phyloP scores from a whole-genome alignment of 2,329 filamentous ascomycete genomes.

The Cordyceps pruinosa region DNA sequence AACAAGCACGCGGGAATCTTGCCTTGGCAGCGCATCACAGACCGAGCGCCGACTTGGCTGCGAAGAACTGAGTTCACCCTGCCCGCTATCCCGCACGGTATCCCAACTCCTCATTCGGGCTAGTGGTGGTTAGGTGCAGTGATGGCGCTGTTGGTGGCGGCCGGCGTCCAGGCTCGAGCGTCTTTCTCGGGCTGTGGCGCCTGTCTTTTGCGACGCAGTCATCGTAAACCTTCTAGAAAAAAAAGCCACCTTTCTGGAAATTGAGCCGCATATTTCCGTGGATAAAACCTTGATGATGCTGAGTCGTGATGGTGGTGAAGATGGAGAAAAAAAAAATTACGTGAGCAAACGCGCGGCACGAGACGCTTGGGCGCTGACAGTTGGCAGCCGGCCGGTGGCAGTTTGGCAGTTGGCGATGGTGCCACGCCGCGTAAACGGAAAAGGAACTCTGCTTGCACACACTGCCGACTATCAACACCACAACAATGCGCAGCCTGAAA shows the following conservation, averaged over 20 bases:
- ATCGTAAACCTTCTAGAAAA: neutral
- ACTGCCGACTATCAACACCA: no score
- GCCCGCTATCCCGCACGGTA: neutral
- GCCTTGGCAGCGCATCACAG: slow-evolving; percentile 4
- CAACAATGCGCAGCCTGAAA: neutral
- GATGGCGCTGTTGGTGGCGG: neutral
- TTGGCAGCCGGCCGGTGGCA: neutral
- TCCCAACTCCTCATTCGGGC: neutral
- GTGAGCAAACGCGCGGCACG: neutral
- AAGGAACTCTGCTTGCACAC: no score
- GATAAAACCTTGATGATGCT: neutral
- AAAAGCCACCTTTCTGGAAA: neutral
- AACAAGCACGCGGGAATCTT: slow-evolving; percentile 1
- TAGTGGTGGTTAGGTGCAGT: neutral
- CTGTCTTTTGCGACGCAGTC: no score
- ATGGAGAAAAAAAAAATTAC: neutral
- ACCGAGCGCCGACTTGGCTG: slow-evolving; percentile 3
- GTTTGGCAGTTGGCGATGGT: no score
- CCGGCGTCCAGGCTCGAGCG: no score
- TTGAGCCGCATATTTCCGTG: neutral
- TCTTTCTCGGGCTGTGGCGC: neutral
- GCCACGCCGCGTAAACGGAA: no score
- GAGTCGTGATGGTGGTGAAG: neutral
- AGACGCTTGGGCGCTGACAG: neutral
- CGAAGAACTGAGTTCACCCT: neutral